phyloP scores from a whole-genome alignment of 2,329 filamentous ascomycete genomes.

The Ampelomyces quisqualis region DNA sequence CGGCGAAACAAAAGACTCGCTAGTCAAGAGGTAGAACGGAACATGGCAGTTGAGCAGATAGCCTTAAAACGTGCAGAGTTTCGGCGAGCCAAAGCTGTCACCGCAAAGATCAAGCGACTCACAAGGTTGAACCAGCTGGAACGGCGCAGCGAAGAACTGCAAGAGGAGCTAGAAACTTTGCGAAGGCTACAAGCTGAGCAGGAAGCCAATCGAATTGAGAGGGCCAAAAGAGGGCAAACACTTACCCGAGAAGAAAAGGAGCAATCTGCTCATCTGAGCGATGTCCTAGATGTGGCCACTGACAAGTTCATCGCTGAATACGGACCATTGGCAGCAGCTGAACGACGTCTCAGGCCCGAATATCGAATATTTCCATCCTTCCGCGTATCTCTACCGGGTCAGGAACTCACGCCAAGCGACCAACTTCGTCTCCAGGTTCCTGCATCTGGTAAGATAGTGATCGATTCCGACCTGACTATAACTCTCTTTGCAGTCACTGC shows the following conservation, averaged over 20 bases:
- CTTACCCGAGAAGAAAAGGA: background rate
- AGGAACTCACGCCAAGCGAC: too few relatives aligned
- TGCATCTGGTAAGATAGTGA: conserved; percentile 4
- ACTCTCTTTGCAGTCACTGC: conserved; percentile 14
- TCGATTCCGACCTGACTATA: conserved; percentile 25
- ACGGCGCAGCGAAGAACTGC: background rate
- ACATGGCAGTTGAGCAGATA: too few relatives aligned
- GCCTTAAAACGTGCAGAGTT: too few relatives aligned
- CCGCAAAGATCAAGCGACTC: background rate
- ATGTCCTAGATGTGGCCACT: conserved; percentile 1
- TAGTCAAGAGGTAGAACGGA: too few relatives aligned
- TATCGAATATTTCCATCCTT: too few relatives aligned
- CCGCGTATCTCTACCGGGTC: too few relatives aligned
- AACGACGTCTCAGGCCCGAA: too few relatives aligned
- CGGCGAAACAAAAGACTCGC: too few relatives aligned
- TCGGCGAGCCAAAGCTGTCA: background rate
- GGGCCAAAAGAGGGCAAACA: background rate
- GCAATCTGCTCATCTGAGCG: background rate
- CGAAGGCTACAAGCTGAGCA: background rate
- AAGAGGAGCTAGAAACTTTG: background rate
- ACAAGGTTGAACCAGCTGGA: background rate
- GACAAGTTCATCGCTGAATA: background rate
- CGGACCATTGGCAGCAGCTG: too few relatives aligned
- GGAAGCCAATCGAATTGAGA: too few relatives aligned
- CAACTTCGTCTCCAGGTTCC: conserved; percentile 16